Base-by-base conservation (phyloP, 2,329 filamentous ascomycete species). In the Arachnomyces sp. region DNA sequence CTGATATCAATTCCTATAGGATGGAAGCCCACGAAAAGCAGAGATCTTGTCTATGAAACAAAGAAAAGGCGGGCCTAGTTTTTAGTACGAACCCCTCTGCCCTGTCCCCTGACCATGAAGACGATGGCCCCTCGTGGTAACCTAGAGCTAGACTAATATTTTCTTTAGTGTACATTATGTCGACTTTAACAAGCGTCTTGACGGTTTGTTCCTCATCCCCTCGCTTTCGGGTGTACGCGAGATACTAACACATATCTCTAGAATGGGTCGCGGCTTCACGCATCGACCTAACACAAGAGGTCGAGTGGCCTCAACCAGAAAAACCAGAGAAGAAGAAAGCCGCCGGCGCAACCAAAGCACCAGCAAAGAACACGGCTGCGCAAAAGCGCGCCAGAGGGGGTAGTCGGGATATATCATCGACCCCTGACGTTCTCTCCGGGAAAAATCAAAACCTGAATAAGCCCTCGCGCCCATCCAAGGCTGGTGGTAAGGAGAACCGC, bases 11-110 rank as follows among this genome's bases (percentile, higher is more conserved):
- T 39, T 38, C 34, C 9, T 51, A 8, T 52, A 81, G 77, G 77
- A 94, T 62, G 87, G 87, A 45, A 81, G 89, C 56, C 76, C 84
- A 46, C 82, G 92, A 53, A 88, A 92, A 67, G 92, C 92, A 53
- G 92, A 98, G 63, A 94, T 98, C 47, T 70, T 98, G n/a, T 92
- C 87, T 43, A 93, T 96, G 52, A 82, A 85, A 57, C 85, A 89
- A 44, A 84, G 85, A 15, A 93, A 93, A 63, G 90, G 86, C 55
- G 82, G 84, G 12, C 82, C 86, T 30, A 84, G 85, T 40, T 95
- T 90, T 58, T 95, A 95, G 68, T 71, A 61, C 39, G 66, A 54
- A 25, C 17, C 8, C 11, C 3, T 8, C 7, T 12, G 9, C 13
- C 8, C 18, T 3, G 9, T 12, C 1, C 13, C 16, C 2, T 28